Evolutionary conservation across 495 filamentous ascomycete genomes (phyloP).

Genomic region (Entonaema liquescens): DNA sequence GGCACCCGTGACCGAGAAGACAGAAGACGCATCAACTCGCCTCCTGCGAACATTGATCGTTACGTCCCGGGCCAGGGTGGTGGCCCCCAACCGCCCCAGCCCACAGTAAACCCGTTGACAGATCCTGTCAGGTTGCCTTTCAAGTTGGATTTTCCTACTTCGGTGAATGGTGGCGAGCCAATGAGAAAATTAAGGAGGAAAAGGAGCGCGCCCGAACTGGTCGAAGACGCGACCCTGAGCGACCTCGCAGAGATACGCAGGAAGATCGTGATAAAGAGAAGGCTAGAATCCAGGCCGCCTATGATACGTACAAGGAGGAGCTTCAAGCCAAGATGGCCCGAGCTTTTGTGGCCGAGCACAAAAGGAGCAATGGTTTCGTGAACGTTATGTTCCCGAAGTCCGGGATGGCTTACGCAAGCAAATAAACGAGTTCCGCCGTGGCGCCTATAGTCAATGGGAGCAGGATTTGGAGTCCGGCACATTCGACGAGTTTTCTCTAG

Average conservation of each 20-base stretch:
- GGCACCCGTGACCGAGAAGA: slow-evolving; percentile 65
- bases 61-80: slow-evolving; percentile 91
- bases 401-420: slow-evolving; percentile 72
- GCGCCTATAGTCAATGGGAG: slow-evolving; percentile 83
- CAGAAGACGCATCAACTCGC: slow-evolving; percentile 63
- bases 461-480: slow-evolving; percentile 78
- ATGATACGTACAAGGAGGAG: slow-evolving; percentile 94
- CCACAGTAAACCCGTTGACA: slow-evolving; percentile 75
- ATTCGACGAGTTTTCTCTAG: slow-evolving; percentile 94
- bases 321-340: slow-evolving; percentile 90
- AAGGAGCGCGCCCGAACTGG: slow-evolving; percentile 80
- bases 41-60: slow-evolving; percentile 85
- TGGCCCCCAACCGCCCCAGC: slow-evolving; percentile 57
- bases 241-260: slow-evolving; percentile 76
- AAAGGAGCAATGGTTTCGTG: slow-evolving; percentile 97
- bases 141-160: slow-evolving; percentile 98
- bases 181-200: slow-evolving; percentile 87
- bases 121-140: slow-evolving; percentile 88
- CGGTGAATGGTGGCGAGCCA: slow-evolving; percentile 93
- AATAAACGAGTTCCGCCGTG: slow-evolving; percentile 77
- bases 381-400: slow-evolving; percentile 88
- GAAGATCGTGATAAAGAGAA: slow-evolving; percentile 92
- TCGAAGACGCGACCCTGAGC: slow-evolving; percentile 73
- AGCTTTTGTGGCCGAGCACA: slow-evolving; percentile 87
- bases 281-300: slow-evolving; percentile 87